These are phyloP conservation scores for Penicillium fuscoglaucum DNA, from an alignment of 2,329 filamentous ascomycete genomes.

Conservation along the genomic window DNA sequence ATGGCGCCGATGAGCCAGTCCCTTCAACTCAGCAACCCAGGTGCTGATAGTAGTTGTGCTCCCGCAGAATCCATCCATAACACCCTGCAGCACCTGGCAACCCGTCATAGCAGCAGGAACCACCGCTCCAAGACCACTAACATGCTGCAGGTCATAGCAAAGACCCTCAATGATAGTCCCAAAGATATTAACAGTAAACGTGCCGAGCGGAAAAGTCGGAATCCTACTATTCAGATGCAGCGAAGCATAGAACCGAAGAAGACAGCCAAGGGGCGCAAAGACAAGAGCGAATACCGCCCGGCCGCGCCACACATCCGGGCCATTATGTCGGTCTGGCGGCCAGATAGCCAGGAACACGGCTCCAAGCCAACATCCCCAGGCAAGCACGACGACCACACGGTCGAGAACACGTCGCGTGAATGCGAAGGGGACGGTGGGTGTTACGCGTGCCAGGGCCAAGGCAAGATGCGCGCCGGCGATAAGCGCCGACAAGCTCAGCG, in stretches of 20 bases:
- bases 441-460: conserved; percentile 57
- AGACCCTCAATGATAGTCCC: conserved; percentile 75
- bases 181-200: conserved; percentile 76
- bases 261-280: conserved; percentile 78
- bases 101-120: conserved; percentile 43
- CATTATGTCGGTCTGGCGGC: conserved; percentile 59
- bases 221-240: conserved; percentile 67
- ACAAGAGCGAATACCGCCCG: conserved; percentile 72
- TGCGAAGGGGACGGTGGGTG: conserved; percentile 60
- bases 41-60: conserved; percentile 67
- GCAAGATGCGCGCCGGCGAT: conserved; percentile 75
- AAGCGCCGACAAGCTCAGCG: conserved; percentile 68
- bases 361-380: conserved; percentile 73
- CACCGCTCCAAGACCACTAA: conserved; percentile 49
- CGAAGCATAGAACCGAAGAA: conserved; percentile 72
- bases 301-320: conserved; percentile 68
- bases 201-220: conserved; percentile 76
- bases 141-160: conserved; percentile 76
- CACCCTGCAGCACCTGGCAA: conserved; percentile 67
- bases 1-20: conserved; percentile 51
- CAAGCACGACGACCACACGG: conserved; percentile 62
- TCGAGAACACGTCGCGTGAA: conserved; percentile 65
- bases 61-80: conserved; percentile 69
- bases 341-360: conserved; percentile 70
- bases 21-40: conserved; percentile 63